Evolutionary conservation across 768 basidiomycete genomes (phyloP).

Genomic region (Podaxis pistillaris): DNA sequence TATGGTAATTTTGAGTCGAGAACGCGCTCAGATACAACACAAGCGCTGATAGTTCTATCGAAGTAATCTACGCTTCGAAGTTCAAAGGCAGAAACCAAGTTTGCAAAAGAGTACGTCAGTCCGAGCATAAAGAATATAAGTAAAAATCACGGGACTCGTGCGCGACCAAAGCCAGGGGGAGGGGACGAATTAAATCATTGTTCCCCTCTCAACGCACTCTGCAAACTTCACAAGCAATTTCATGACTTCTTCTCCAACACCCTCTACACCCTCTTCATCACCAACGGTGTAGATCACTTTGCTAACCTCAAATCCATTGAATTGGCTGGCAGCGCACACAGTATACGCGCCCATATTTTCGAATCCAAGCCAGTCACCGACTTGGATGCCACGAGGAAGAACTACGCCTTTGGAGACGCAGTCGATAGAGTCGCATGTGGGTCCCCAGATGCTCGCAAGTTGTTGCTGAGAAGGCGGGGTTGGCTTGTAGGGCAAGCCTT

Average conservation of each 20-base stretch:
- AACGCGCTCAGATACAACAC: neutral
- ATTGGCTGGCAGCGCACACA: constrained; percentile 93
- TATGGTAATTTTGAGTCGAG: neutral
- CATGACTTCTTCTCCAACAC: constrained; percentile 52
- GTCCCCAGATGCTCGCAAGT: constrained; percentile 89
- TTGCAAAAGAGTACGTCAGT: neutral
- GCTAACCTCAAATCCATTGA: constrained; percentile 88
- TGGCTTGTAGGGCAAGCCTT: constrained; percentile 60
- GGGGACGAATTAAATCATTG: neutral
- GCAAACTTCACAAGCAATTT: constrained; percentile 50
- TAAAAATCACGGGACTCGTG: neutral
- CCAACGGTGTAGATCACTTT: constrained; percentile 79
- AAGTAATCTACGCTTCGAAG: neutral
- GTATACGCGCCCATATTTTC: constrained; percentile 99
- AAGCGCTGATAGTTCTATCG: neutral
- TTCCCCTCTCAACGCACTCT: constrained; percentile 14
- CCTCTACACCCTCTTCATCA: constrained; percentile 40
- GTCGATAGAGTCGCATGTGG: constrained; percentile 98
- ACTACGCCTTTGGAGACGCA: constrained; percentile 68
- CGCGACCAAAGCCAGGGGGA: neutral
- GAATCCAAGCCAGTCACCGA: constrained; percentile 99
- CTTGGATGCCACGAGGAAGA: constrained; percentile 68
- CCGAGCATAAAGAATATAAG: neutral
- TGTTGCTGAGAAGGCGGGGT: constrained; percentile 33
- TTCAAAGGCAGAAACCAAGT: neutral